Conservation (phyloP, 805 yeast genomes). For the Pichia membranifaciens region DNA sequence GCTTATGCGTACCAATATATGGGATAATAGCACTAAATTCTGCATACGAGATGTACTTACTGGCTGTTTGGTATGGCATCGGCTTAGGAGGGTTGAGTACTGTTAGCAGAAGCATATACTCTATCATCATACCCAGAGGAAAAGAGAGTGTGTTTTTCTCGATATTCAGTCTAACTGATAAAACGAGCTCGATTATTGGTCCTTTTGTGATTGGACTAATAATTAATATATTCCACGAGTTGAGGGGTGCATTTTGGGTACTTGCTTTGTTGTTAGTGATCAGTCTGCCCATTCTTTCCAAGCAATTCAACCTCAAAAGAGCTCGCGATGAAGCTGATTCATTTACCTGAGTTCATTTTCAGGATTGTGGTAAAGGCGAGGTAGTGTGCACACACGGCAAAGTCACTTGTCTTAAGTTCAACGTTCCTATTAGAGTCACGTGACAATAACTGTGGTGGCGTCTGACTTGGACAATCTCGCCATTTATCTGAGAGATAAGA, state of each 20-base stretch:
- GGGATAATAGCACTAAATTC: conserved; percentile 63
- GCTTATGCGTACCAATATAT: conserved; percentile 63
- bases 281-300: conserved; percentile 51
- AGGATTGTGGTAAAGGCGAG: too few relatives aligned
- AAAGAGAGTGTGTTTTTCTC: conserved; percentile 74
- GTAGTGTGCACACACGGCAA: too few relatives aligned
- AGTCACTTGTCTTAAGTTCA: too few relatives aligned
- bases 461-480: too few relatives aligned
- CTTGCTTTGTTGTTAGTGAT: conserved; percentile 46
- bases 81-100: conserved; percentile 71
- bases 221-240: conserved; percentile 67
- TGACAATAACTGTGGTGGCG: too few relatives aligned
- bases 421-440: too few relatives aligned
- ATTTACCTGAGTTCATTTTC: neutral
- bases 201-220: conserved; percentile 68
- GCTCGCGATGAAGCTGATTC: conserved; percentile 7
- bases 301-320: conserved; percentile 39
- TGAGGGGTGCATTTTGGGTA: conserved; percentile 66
- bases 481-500: too few relatives aligned
- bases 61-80: conserved; percentile 72
- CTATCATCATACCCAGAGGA: conserved; percentile 67
- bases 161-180: conserved; percentile 70
- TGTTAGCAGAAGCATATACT: conserved; percentile 59
- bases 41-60: conserved; percentile 59
- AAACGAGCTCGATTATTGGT: conserved; percentile 71